Base-by-base conservation (phyloP, 306 rosid species). In the Pterocarpus santalinus region DNA sequence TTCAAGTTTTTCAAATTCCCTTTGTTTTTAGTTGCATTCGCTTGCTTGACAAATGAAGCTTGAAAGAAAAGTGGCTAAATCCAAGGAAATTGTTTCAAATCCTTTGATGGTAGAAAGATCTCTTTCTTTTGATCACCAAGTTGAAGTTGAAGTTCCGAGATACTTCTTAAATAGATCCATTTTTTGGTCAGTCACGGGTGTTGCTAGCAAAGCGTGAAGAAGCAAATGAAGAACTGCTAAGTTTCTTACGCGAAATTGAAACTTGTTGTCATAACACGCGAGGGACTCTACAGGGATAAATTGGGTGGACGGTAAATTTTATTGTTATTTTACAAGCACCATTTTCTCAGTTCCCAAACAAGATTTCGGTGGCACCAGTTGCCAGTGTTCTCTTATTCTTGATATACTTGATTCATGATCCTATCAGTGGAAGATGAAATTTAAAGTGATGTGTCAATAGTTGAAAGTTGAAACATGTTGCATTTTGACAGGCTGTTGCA, bases 21-120 rank as follows among this genome's bases (percentile, higher is more conserved):
- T 81, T 66, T 68, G 55, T 66, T 82, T 72, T 43, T 78, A 82
- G 34, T 73, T 69, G 84, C 70, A 58, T 68, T 47, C 66, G 55
- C 57, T 60, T 77, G 64, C 60, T 76, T 34, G 36, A 28, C 4
- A 22, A 61, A 44, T 35, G 47, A 69, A 69, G 51, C 74, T 66
- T 78, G 71, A 43, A 73, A 22, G 28, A 22, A 22, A 22, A 22
- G 28, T 22, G 9, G 44, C 69, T 82, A 33, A 56, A 39, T 65
- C 32, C 66, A 80, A 55, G 69, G 3, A 13, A 43, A 41, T 3
- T 68, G 63, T 11, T 28, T 61, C 74, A 74, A 49, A 70, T 33
- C 33, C 35, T 53, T 30, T 28, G 56, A 34, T 13, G 2, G 14
- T 8, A 35, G 28, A 47, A 47, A 17, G 5, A 2, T 52, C 11